Evolutionary conservation across 192 early-diverging fungal genomes (phyloP).

Genomic region (Gaertneriomyces semiglobifer): DNA sequence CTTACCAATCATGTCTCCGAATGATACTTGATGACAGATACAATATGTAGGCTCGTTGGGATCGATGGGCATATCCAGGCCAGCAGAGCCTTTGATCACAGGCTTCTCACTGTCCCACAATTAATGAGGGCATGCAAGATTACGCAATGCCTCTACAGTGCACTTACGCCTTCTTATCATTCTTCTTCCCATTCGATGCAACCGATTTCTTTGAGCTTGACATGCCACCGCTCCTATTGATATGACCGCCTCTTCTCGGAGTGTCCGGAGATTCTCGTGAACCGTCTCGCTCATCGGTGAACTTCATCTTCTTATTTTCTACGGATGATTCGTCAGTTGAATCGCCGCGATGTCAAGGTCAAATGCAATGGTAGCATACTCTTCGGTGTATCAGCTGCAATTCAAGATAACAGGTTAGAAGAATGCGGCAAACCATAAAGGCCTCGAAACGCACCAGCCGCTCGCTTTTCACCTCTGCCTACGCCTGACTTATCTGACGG

Average conservation of each 20-base stretch:
- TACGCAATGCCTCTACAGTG: background rate
- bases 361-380: background rate
- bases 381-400: background rate
- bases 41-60: slow-evolving; percentile 97
- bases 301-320: slow-evolving; percentile 17
- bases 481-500: too few species aligned
- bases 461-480: slow-evolving; percentile 1
- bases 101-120: background rate
- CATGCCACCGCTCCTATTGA: background rate
- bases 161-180: slow-evolving; percentile 1
- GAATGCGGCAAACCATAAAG: background rate
- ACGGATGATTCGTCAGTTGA: background rate
- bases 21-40: slow-evolving; percentile 92
- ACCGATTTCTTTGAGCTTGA: background rate
- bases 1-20: slow-evolving; percentile 92
- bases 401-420: background rate
- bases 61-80: slow-evolving; percentile 71
- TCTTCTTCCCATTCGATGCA: background rate
- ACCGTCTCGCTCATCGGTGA: slow-evolving; percentile 2
- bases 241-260: background rate
- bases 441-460: background rate
- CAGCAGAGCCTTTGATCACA: background rate
- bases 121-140: background rate
- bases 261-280: background rate
- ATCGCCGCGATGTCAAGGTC: too few species aligned